phyloP scores from a whole-genome alignment of 257 asterid genomes.

The Salvia miltiorrhiza region DNA sequence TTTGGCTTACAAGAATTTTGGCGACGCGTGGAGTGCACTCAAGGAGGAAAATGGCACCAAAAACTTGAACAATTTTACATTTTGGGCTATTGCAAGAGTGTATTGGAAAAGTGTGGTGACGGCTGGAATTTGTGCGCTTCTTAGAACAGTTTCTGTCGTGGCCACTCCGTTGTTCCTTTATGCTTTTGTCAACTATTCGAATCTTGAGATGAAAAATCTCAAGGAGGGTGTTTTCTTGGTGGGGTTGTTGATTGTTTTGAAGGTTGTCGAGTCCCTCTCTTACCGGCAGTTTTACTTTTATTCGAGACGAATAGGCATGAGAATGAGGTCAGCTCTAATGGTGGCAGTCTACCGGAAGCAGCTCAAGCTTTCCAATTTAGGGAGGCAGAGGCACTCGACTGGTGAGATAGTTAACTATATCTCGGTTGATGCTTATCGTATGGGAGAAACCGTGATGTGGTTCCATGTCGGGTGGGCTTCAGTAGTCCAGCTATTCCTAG shows the following conservation, averaged over 20 bases:
- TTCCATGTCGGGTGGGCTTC: slow-evolving; percentile 52
- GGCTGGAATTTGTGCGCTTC: slow-evolving; percentile 34
- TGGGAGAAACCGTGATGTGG: slow-evolving; percentile 78
- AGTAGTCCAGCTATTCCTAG: slow-evolving; percentile 38
- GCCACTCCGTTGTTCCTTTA: slow-evolving; percentile 52
- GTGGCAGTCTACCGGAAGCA: slow-evolving; percentile 63
- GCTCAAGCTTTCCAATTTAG: slow-evolving; percentile 55
- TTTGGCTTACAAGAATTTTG: slow-evolving; percentile 38
- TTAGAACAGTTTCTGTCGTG: slow-evolving; percentile 47
- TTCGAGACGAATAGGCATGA: slow-evolving; percentile 59
- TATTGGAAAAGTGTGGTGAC: slow-evolving; percentile 48
- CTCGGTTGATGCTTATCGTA: slow-evolving; percentile 72
- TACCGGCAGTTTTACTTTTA: slow-evolving; percentile 60
- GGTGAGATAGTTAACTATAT: slow-evolving; percentile 75
- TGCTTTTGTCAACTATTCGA: slow-evolving; percentile 53
- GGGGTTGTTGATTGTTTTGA: slow-evolving; percentile 44
- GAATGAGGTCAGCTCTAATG: slow-evolving; percentile 72
- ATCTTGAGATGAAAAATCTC: slow-evolving; percentile 22
- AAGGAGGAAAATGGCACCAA: slow-evolving; percentile 24
- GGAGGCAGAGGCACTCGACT: slow-evolving; percentile 55
- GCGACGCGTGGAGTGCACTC: slow-evolving; percentile 36
- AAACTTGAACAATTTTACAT: slow-evolving; percentile 14
- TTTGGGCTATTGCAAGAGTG: slow-evolving; percentile 40
- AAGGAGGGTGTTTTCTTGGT: slow-evolving; percentile 42
- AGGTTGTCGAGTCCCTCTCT: slow-evolving; percentile 51